Percentiles rank a stretch among this genome's conserved stretches.
Conservation (phyloP, 225 moss, liverwort and hornwort genomes). For the Marchantia paleacea region DNA sequence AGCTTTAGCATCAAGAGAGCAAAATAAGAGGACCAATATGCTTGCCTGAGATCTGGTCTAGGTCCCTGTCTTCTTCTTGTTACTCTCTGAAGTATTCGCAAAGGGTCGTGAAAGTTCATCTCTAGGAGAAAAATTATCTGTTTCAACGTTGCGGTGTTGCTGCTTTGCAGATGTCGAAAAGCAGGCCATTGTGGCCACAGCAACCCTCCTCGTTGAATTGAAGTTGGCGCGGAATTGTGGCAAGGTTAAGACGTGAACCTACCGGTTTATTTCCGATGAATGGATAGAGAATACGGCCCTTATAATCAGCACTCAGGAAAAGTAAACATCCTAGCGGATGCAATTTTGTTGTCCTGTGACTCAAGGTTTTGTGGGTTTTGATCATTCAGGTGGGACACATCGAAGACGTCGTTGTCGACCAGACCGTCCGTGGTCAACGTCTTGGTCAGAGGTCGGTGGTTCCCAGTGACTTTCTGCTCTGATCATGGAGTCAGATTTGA, state of each 20-base stretch:
- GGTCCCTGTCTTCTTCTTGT: no score
- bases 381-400: slow-evolving; percentile 72
- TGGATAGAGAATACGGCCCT: no score
- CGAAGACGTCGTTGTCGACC: slow-evolving; percentile 92
- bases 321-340: no score
- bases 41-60: no score
- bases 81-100: no score
- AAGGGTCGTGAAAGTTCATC: background rate
- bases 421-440: slow-evolving; percentile 62
- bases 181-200: slow-evolving; percentile 64
- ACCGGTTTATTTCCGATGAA: no score
- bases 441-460: slow-evolving; percentile 71
- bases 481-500: background rate
- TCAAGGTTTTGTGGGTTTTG: background rate
- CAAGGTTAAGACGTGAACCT: slow-evolving; percentile 50
- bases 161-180: slow-evolving; percentile 60
- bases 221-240: slow-evolving; percentile 72
- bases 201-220: slow-evolving; percentile 68
- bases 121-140: background rate
- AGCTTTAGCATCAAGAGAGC: no score
- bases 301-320: background rate
- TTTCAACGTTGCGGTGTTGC: background rate
- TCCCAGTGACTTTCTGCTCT: background rate
- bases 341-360: background rate
- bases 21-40: no score